Conservation (phyloP, 768 basidiomycete species). For the Suillus plorans region DNA sequence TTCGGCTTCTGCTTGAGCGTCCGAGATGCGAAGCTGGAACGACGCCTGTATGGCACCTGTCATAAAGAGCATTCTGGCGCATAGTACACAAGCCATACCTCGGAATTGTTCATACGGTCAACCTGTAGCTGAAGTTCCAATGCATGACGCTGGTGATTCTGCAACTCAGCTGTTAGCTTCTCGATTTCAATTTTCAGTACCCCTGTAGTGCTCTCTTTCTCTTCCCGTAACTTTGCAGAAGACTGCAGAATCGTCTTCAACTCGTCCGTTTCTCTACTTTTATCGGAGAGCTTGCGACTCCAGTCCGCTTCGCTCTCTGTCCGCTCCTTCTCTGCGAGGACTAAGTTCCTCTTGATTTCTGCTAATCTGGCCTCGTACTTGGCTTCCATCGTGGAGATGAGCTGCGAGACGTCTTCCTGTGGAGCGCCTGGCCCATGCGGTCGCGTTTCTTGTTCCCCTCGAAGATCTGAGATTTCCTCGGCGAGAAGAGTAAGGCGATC, state of each 20-base stretch:
- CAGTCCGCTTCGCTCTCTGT: slow-evolving; percentile 87
- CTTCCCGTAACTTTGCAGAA: slow-evolving; percentile 58
- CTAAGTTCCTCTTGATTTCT: slow-evolving; percentile 66
- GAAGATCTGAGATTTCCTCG: slow-evolving; percentile 68
- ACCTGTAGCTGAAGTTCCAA: slow-evolving; percentile 54
- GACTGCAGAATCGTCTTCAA: slow-evolving; percentile 59
- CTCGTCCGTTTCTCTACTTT: slow-evolving; percentile 74
- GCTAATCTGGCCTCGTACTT: slow-evolving; percentile 76
- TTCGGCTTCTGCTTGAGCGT: slow-evolving; percentile 47
- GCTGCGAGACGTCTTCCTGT: slow-evolving; percentile 67
- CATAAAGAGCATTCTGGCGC: neutral
- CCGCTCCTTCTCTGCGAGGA: slow-evolving; percentile 75
- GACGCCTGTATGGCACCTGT: slow-evolving; percentile 38
- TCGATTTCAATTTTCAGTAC: slow-evolving; percentile 57
- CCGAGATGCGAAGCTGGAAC: slow-evolving; percentile 46
- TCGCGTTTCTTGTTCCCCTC: slow-evolving; percentile 52
- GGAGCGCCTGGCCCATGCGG: slow-evolving; percentile 43
- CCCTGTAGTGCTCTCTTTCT: slow-evolving; percentile 50
- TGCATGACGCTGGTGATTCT: slow-evolving; percentile 49
- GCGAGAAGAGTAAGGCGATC: slow-evolving; percentile 71
- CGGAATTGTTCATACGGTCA: slow-evolving; percentile 51
- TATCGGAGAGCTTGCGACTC: slow-evolving; percentile 80
- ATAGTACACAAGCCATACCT: slow-evolving; percentile 47
- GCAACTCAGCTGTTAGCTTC: slow-evolving; percentile 47
- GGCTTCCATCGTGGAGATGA: slow-evolving; percentile 71